phyloP scores from a whole-genome alignment of 1,284 basidiomycete species.

The Porodaedalea pini region DNA sequence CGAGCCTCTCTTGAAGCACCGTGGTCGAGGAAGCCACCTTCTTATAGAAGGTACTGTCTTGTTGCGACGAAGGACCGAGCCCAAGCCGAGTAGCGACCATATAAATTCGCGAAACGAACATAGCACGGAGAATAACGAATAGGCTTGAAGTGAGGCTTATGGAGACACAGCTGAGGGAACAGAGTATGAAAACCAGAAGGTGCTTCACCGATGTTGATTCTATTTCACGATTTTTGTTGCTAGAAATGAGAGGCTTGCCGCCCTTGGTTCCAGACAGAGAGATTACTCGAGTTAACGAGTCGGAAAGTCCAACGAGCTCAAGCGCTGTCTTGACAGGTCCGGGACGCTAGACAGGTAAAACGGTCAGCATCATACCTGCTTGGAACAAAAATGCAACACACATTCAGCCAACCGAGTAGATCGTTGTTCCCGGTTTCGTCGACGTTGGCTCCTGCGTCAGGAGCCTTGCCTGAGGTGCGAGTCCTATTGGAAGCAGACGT shows the following conservation, averaged over 20 bases:
- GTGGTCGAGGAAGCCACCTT: not conserved
- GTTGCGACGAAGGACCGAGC: not conserved
- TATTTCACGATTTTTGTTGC: not conserved
- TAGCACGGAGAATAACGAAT: not conserved
- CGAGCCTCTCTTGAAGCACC: slow-evolving; percentile 1
- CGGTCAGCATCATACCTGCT: not conserved
- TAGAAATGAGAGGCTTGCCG: too few species aligned
- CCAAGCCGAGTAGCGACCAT: not conserved
- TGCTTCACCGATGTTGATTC: not conserved
- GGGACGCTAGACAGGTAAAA: not conserved
- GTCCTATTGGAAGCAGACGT: too few species aligned
- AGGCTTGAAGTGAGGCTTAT: not conserved
- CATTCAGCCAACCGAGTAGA: not conserved
- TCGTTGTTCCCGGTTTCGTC: not conserved
- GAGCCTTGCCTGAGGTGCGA: not conserved
- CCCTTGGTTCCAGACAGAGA: not conserved
- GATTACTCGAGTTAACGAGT: not conserved
- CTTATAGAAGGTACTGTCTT: not conserved
- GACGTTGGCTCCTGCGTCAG: not conserved
- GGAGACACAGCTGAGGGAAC: slow-evolving; percentile 8
- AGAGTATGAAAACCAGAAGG: not conserved
- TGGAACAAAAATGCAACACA: not conserved
- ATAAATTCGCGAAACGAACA: not conserved
- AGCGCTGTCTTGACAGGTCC: not conserved
- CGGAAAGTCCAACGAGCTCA: not conserved